Percentiles rank a stretch among this genome's conserved stretches.
phyloP scores from a whole-genome alignment of 345 rosid genomes.

The Anastatica hierochuntica region DNA sequence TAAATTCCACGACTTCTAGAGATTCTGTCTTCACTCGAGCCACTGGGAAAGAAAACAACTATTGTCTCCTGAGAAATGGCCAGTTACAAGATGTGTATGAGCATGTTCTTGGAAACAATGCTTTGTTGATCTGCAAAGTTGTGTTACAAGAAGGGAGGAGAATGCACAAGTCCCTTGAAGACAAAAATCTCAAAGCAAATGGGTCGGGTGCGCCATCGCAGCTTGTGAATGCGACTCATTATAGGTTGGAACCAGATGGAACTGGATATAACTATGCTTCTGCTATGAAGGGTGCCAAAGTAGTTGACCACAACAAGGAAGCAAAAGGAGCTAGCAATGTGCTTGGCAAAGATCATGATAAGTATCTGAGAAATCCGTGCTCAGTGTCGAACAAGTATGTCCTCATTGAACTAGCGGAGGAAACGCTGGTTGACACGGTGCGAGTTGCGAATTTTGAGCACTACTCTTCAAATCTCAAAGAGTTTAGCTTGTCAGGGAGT shows the following conservation, averaged over 20 bases:
- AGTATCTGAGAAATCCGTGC: slow-evolving; percentile 82
- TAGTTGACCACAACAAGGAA: slow-evolving; percentile 78
- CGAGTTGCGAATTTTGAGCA: slow-evolving; percentile 87
- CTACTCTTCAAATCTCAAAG: slow-evolving; percentile 78
- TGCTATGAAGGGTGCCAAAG: slow-evolving; percentile 73
- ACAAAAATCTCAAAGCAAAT: slow-evolving; percentile 39
- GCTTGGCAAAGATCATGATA: slow-evolving; percentile 68
- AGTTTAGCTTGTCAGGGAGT: slow-evolving; percentile 68
- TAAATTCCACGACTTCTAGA: slow-evolving; percentile 22
- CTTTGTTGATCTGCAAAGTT: slow-evolving; percentile 34
- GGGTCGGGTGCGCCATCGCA: slow-evolving; percentile 28
- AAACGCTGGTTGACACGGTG: slow-evolving; percentile 79
- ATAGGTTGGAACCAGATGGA: slow-evolving; percentile 81
- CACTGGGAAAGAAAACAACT: slow-evolving; percentile 26
- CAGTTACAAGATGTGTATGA: slow-evolving; percentile 41
- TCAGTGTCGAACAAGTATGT: slow-evolving; percentile 64
- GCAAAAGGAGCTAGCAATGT: slow-evolving; percentile 87
- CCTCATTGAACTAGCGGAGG: slow-evolving; percentile 76
- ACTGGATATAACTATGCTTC: slow-evolving; percentile 82
- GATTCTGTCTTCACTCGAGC: slow-evolving; percentile 28
- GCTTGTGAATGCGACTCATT: slow-evolving; percentile 59
- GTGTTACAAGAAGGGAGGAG: slow-evolving; percentile 22
- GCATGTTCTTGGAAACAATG: slow-evolving; percentile 34
- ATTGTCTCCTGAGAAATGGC: slow-evolving; percentile 26
- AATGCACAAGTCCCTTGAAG: slow-evolving; percentile 28